Base-by-base conservation (phyloP, 768 basidiomycete species). In the Leccinellum luteum region DNA sequence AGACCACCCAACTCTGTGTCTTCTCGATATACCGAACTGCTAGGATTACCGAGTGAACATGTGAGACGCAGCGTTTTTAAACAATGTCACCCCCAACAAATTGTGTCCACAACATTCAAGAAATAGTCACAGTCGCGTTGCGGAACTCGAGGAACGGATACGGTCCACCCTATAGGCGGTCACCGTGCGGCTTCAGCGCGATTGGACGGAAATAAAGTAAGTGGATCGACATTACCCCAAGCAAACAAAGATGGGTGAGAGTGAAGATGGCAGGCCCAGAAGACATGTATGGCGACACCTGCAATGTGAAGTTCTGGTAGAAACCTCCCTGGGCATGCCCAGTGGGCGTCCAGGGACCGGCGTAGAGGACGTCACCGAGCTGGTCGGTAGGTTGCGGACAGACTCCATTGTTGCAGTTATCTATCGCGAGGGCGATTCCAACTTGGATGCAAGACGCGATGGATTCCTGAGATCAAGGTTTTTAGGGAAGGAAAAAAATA, bases 281-380 rank as follows among this genome's bases (percentile, higher is more conserved):
- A 1, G 44, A 1, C 41, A 58, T 15, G 21, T 54, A 60, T 7
- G 13, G 0, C 0, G 62, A 10, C 3, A 71, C 21, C 6, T 60
- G 61, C 17, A 73, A 14, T 12, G 64, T 59, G 19, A 73, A 72
- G 54, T 73, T 64, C 57, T 73, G 67, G 53, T 73, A 72, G 54
- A 14, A 64, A 19, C 66, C 69, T 13, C 62, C 62, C 6, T 44
- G 48, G 7, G n/a, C 0, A 25, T 69, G 66, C 17, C 0, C 25
- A 2, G 66, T 64, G 3, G 71, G 70, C 0, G 51, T 64, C 64
- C 67, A 72, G 2, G 69, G 62, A 2, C 71, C 69, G 3, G 69
- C 66, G 6, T 72, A 72, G 5, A 72, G 66, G 15, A 71, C 64
- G 10, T 28, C 9, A 12, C 71, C 70, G 10, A 73, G 63, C 44